A percentile compares a stretch with the other conserved stretches of the same genome.
Conservation (phyloP, 331 rosid genomes). For the Phaseolus coccineus region DNA sequence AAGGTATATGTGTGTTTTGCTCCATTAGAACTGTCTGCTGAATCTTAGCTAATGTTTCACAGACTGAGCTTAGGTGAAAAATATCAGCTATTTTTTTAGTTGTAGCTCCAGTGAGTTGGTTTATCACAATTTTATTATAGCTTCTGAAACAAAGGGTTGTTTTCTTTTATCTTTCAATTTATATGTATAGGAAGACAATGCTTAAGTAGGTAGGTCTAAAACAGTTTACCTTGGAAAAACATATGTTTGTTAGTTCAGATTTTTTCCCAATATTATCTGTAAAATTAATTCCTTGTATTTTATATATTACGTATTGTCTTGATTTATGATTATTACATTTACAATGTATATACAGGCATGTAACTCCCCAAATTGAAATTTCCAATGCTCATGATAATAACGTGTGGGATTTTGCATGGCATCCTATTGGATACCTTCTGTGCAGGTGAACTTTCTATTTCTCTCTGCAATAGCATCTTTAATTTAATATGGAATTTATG, state of each 20-base stretch:
- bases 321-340: not conserved
- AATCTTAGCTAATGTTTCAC: too few relatives aligned
- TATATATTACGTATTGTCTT: conserved; percentile 24
- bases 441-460: conserved; percentile 74
- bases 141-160: not conserved
- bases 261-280: not conserved
- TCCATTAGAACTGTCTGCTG: too few relatives aligned
- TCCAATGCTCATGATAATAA: conserved; percentile 86
- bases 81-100: too few relatives aligned
- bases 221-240: conserved; percentile 7
- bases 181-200: conserved; percentile 11
- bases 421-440: conserved; percentile 99
- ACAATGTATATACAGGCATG: conserved; percentile 74
- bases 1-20: too few relatives aligned
- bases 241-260: conserved; percentile 6
- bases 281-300: conserved; percentile 20
- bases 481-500: conserved; percentile 28
- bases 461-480: conserved; percentile 19
- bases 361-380: conserved; percentile 93
- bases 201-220: conserved; percentile 17
- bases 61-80: too few relatives aligned
- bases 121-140: not conserved
- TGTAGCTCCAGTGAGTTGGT: not conserved
- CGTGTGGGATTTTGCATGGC: conserved; percentile 99
- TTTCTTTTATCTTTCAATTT: not conserved